Percentiles rank a stretch among this genome's conserved stretches.
These are phyloP conservation scores for Plasmodium gallinaceum DNA, from an alignment of 169 alveolate species.

Conservation along the genomic window DNA sequence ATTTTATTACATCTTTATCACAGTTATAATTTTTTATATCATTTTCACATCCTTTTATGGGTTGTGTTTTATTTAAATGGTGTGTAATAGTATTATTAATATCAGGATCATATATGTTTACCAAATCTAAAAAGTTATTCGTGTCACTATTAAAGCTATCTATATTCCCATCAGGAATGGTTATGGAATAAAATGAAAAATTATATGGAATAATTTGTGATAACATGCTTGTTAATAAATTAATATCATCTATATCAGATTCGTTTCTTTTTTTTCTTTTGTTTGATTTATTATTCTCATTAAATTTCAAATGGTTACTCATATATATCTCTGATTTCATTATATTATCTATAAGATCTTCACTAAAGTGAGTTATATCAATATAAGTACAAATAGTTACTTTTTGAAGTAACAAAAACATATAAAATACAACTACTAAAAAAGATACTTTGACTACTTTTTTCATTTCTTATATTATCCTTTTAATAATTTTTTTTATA, in stretches of 20 bases:
- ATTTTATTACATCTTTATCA: slow-evolving; percentile 51
- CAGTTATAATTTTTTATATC: slow-evolving; percentile 73
- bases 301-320: slow-evolving; percentile 51
- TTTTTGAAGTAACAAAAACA: slow-evolving; percentile 25
- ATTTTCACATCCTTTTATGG: slow-evolving; percentile 73
- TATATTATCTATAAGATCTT: slow-evolving; percentile 34
- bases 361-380: slow-evolving; percentile 27
- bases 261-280: slow-evolving; percentile 46
- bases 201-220: slow-evolving; percentile 51
- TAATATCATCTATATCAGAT: slow-evolving; percentile 29
- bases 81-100: slow-evolving; percentile 36
- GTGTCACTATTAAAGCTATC: slow-evolving; percentile 14
- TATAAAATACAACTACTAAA: slow-evolving; percentile 12
- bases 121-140: slow-evolving; percentile 41
- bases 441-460: slow-evolving; percentile 17
- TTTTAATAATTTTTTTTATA: not conserved
- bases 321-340: slow-evolving; percentile 34
- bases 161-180: slow-evolving; percentile 13
- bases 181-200: slow-evolving; percentile 50
- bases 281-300: slow-evolving; percentile 51
- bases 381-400: slow-evolving; percentile 12
- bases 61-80: slow-evolving; percentile 38
- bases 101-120: slow-evolving; percentile 53
- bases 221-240: slow-evolving; percentile 56
- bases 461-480: slow-evolving; percentile 16